These are phyloP conservation scores for Byssothecium circinans DNA, from an alignment of 2,329 filamentous ascomycete species.

Conservation along the genomic window DNA sequence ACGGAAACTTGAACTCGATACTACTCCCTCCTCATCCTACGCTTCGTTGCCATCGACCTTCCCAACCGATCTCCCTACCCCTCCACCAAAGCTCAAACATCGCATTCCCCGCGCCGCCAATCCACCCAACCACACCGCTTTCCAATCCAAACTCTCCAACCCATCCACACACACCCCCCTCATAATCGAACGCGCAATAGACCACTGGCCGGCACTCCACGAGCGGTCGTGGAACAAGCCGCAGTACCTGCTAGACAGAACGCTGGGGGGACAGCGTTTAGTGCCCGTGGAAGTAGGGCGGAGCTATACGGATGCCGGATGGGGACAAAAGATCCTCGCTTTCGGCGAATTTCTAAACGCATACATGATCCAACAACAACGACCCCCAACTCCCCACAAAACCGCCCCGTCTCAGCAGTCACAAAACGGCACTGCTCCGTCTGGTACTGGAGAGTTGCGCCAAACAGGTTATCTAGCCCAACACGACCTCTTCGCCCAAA, in stretches of 20 bases:
- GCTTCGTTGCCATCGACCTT: conserved; percentile 20
- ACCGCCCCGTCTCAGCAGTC: no score
- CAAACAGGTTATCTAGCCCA: conserved; percentile 90
- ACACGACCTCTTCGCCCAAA: conserved; percentile 81
- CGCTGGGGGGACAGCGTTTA: conserved; percentile 74
- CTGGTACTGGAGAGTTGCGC: no score
- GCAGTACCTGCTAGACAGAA: conserved; percentile 71
- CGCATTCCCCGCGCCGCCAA: conserved; percentile 24
- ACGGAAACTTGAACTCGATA: conserved; percentile 15
- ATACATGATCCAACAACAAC: conserved; percentile 57
- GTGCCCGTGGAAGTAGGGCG: conserved; percentile 85
- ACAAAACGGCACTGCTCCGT: no score
- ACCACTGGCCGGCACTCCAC: conserved; percentile 76
- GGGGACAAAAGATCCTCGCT: conserved; percentile 78
- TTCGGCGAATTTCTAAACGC: conserved; percentile 70
- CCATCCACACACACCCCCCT: conserved; percentile 54
- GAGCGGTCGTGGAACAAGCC: conserved; percentile 71
- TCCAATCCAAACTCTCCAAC: conserved; percentile 31
- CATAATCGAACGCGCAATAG: conserved; percentile 67
- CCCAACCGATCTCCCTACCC: conserved; percentile 8
- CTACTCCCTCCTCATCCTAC: neutral
- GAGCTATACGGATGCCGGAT: conserved; percentile 82
- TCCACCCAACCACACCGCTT: conserved; percentile 23
- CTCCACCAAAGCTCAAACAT: conserved; percentile 14
- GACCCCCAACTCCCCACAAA: neutral